These are phyloP conservation scores for slime mould (Dictyostelium discoideum) DNA, from an alignment of 78 protist genomes.

Conservation along the genomic window dicty_2.7 NC_007091.3:3993501-3994000, in stretches of 20 bases:
- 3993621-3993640: background rate
- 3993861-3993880: background rate
- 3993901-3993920: background rate
- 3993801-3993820: background rate
- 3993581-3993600: background rate
- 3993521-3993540: background rate
- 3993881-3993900: background rate
- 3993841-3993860: background rate
- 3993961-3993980: background rate
- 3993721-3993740: background rate
- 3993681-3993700: background rate
- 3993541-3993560: background rate
- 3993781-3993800: background rate
- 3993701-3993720: background rate
- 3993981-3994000: slow-evolving; percentile 2
- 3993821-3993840: background rate
- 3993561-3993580: slow-evolving; percentile 12
- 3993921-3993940: background rate
- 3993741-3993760: background rate
- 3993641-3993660: background rate
- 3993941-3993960: background rate
- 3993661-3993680: background rate
- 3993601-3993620: slow-evolving; percentile 5
- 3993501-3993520: background rate
- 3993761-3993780: background rate